These are phyloP conservation scores for Pouteria campechiana DNA, from an alignment of 179 eudicot species.

Conservation along the genomic window DNA sequence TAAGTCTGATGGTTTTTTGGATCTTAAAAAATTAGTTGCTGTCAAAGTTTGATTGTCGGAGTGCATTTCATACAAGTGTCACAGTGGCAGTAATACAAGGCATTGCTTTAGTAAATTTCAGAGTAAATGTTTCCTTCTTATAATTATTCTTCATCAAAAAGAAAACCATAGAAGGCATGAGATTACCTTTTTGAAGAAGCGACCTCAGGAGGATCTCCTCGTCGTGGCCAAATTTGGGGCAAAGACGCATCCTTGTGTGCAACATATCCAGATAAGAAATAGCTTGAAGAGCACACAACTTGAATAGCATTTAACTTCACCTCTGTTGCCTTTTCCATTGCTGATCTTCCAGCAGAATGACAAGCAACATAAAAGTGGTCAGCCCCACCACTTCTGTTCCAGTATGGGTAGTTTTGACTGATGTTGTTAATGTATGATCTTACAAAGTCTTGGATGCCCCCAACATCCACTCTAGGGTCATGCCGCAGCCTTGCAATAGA, in stretches of 20 bases:
- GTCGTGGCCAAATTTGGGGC: slow-evolving; percentile 92
- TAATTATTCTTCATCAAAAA: background rate
- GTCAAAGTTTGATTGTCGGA: too few species aligned
- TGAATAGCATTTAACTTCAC: slow-evolving; percentile 76
- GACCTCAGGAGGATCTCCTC: slow-evolving; percentile 29
- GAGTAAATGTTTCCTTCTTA: too few species aligned
- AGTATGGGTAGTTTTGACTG: slow-evolving; percentile 43
- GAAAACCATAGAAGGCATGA: background rate
- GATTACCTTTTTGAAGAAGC: slow-evolving; percentile 49
- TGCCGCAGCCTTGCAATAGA: slow-evolving; percentile 67
- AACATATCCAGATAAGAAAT: slow-evolving; percentile 50
- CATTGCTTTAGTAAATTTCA: too few species aligned
- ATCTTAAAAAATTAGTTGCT: too few species aligned
- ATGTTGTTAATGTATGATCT: slow-evolving; percentile 39
- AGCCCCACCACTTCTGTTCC: slow-evolving; percentile 74
- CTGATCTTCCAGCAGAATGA: slow-evolving; percentile 65
- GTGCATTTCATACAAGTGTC: too few species aligned
- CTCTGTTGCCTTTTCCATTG: slow-evolving; percentile 49
- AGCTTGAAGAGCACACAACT: slow-evolving; percentile 81
- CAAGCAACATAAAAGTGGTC: slow-evolving; percentile 88
- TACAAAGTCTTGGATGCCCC: slow-evolving; percentile 51
- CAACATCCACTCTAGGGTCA: slow-evolving; percentile 52
- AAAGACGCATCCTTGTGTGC: slow-evolving; percentile 76
- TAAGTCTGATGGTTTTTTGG: too few species aligned
- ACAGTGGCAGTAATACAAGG: too few species aligned